Conservation (phyloP, 2,329 filamentous ascomycete genomes). For the Dactylellina leptospora region DNA sequence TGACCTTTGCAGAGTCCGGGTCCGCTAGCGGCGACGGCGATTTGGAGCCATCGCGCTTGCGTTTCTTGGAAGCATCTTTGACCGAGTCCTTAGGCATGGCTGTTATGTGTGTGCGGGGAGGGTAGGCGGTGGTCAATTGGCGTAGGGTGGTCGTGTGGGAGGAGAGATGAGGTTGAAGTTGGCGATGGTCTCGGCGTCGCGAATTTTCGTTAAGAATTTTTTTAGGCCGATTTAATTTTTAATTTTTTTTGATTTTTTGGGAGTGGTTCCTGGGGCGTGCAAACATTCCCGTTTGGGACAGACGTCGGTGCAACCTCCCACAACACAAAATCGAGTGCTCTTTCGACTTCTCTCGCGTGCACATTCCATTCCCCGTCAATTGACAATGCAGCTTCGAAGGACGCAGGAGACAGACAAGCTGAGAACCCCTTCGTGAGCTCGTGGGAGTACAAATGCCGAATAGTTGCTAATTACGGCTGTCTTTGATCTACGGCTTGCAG, state of each 20-base stretch:
- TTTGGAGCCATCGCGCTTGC: constrained; percentile 54
- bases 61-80: constrained; percentile 55
- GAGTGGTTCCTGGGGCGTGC: neutral
- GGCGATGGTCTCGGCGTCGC: constrained; percentile 21
- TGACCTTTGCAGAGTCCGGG: constrained; percentile 59
- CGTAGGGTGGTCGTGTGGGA: constrained; percentile 31
- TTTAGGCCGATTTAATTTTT: constrained; percentile 18
- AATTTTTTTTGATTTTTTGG: constrained; percentile 27
- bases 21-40: constrained; percentile 55
- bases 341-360: neutral
- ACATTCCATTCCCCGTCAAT: too few species aligned
- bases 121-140: constrained; percentile 10
- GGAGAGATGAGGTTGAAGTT: constrained; percentile 32
- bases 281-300: constrained; percentile 37
- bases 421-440: too few species aligned
- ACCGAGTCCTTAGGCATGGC: constrained; percentile 55
- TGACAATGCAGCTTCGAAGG: too few species aligned
- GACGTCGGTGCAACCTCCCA: constrained; percentile 10
- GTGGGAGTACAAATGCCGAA: too few species aligned
- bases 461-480: too few species aligned
- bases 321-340: constrained; percentile 22
- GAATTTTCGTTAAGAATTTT: constrained; percentile 33
- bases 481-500: too few species aligned
- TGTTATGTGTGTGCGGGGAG: neutral
- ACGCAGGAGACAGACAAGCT: too few species aligned